Conservation (phyloP, 2,329 filamentous ascomycete genomes). For the Aspergillus brunneoviolaceus region DNA sequence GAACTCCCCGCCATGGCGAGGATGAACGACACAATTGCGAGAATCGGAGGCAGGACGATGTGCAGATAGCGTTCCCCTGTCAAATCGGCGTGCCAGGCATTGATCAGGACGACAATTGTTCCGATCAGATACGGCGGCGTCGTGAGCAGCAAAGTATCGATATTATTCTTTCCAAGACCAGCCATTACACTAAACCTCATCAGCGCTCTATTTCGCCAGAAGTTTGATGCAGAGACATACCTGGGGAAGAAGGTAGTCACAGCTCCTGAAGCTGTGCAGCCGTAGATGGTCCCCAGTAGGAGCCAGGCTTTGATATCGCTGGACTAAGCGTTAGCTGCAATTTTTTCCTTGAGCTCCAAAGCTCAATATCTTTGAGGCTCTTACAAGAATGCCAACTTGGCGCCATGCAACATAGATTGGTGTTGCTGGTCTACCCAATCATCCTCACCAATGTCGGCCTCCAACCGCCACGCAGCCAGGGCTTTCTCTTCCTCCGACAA, state of each 20-base stretch:
- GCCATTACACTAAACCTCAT: background rate
- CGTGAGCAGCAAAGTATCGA: slow-evolving; percentile 1
- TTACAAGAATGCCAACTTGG: background rate
- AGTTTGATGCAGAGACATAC: background rate
- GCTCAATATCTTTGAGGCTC: background rate
- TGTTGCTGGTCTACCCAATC: slow-evolving; percentile 52
- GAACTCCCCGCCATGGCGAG: background rate
- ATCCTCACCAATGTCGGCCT: slow-evolving; percentile 59
- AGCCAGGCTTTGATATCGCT: slow-evolving; percentile 1
- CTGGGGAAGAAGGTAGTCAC: background rate
- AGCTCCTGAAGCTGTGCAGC: background rate
- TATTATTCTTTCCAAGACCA: background rate
- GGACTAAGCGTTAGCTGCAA: background rate
- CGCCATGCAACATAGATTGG: slow-evolving; percentile 50
- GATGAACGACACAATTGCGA: background rate
- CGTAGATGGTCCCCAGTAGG: background rate
- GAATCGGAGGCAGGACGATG: background rate
- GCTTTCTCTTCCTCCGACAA: slow-evolving; percentile 46
- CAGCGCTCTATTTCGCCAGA: too few species aligned
- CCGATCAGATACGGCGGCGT: slow-evolving; percentile 1
- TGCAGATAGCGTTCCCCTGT: slow-evolving; percentile 1
- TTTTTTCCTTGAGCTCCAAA: too few species aligned
- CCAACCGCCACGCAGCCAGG: slow-evolving; percentile 55
- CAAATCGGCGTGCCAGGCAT: background rate
- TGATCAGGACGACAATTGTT: background rate